Base-by-base conservation (phyloP, 169 alveolate species). In the Cryptosporidium parvum region DNA sequence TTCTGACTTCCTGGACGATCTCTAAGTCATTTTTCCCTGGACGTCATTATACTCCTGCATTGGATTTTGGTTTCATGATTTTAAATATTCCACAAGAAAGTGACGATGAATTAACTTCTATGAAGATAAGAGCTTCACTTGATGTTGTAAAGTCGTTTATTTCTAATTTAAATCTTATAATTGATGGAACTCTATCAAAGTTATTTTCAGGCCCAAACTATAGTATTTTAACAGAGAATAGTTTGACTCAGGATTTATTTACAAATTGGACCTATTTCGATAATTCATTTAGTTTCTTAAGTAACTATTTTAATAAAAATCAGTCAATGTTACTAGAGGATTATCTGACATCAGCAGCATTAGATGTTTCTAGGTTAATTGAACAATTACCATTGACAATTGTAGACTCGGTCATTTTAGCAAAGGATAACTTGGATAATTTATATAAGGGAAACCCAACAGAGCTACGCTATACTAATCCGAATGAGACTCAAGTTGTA, bases 21-120 rank as follows among this genome's bases (percentile, higher is more conserved):
- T 59, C 80, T 9, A 80, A 80, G 16, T 65, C 89, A 7, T 80
- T 80, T 29, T 48, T 37, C 29, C 44, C 68, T 0, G 75, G 75
- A 8, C n/a, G 33, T 1, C 89, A 80, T 48, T 31, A 39, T 52
- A 58, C 59, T 39, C 69, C 89, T 23, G 75, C 89, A 14, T n/a
- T 80, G 48, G 89, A 80, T 33, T 80, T 26, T 58, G 70, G 70
- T 33, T 80, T 80, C 29, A 29, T 80, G 73, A 26, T 62, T 10
- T 35, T 80, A 23, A 80, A 65, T 65, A 80, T 80, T 5, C 89
- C 89, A 39, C 75, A 75, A 39, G 86, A 73, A 21, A 26, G n/a
- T 9, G 48, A 51, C 1, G 68, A 42, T 42, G 75, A 80, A 44
- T 9, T 21, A 16, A 14, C 56, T n/a, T 56, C 58, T 26, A 26